These are phyloP conservation scores for Cocos nucifera DNA, from an alignment of 176 grass and related monocot genomes.

Conservation along the genomic window DNA sequence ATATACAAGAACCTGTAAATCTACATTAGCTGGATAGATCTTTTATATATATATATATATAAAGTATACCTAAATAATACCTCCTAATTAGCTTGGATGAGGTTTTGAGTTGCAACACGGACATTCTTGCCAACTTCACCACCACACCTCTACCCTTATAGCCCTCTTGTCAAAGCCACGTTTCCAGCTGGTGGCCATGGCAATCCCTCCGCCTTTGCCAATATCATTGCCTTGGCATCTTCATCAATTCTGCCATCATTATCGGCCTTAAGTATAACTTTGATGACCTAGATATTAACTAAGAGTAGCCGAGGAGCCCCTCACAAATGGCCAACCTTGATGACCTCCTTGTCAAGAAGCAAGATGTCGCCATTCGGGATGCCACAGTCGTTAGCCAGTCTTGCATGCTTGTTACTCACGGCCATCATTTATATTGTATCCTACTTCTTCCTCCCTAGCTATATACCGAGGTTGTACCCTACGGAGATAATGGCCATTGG, in stretches of 20 bases:
- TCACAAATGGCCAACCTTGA: too few species aligned
- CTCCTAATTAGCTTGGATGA: too few species aligned
- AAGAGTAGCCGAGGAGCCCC: too few species aligned
- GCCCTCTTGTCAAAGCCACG: background rate
- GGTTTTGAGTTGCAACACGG: too few species aligned
- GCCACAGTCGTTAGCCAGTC: background rate
- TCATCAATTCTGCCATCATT: too few species aligned
- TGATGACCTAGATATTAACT: too few species aligned
- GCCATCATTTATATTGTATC: background rate
- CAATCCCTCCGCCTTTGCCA: background rate
- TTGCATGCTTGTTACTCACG: background rate
- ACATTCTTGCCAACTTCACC: background rate
- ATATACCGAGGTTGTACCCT: background rate
- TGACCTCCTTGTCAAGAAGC: background rate
- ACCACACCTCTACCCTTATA: background rate
- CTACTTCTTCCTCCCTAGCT: background rate
- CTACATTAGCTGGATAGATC: too few species aligned
- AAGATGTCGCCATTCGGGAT: background rate
- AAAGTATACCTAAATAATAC: too few species aligned
- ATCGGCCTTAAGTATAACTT: background rate
- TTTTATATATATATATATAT: too few species aligned
- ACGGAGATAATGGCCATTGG: background rate
- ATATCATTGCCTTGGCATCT: too few species aligned
- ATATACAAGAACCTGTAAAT: too few species aligned
- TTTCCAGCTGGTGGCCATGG: slow-evolving; percentile 7